phyloP scores from a whole-genome alignment of 2,329 filamentous ascomycete species.

The Domatiomyces catenatus region DNA sequence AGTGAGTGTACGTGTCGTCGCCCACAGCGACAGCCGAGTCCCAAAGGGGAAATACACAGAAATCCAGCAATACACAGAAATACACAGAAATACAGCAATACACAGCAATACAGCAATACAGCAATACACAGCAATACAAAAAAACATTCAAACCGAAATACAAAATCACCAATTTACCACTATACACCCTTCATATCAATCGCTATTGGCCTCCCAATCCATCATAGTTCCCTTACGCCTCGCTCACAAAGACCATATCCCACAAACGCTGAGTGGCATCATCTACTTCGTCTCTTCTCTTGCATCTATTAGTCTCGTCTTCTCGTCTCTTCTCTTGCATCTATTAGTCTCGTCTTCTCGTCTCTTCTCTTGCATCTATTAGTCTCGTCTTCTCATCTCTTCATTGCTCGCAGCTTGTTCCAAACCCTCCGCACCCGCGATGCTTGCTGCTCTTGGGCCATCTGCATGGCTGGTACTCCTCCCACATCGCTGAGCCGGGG shows the following conservation, averaged over 20 bases:
- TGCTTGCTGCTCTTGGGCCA: neutral
- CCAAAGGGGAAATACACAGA: neutral
- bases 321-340: neutral
- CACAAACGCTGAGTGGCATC: too few relatives aligned
- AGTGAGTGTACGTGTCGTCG: too few relatives aligned
- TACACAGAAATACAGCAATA: too few relatives aligned
- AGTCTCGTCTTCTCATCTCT: neutral
- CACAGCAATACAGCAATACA: too few relatives aligned
- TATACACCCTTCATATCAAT: neutral
- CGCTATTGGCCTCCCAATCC: too few relatives aligned
- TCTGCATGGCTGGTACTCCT: conserved; percentile 18
- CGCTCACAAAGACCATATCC: too few relatives aligned
- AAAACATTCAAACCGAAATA: too few relatives aligned
- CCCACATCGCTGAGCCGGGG: conserved; percentile 32
- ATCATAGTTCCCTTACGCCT: too few relatives aligned
- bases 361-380: neutral
- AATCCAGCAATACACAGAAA: too few relatives aligned
- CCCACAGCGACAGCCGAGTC: neutral
- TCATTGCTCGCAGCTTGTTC: neutral
- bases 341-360: neutral
- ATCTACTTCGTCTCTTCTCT: too few relatives aligned
- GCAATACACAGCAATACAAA: too few relatives aligned
- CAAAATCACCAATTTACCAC: too few relatives aligned
- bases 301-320: neutral
- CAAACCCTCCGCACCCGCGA: neutral